Evolutionary conservation across 768 basidiomycete genomes (phyloP).

Genomic region (Gymnopilus dilepis): DNA sequence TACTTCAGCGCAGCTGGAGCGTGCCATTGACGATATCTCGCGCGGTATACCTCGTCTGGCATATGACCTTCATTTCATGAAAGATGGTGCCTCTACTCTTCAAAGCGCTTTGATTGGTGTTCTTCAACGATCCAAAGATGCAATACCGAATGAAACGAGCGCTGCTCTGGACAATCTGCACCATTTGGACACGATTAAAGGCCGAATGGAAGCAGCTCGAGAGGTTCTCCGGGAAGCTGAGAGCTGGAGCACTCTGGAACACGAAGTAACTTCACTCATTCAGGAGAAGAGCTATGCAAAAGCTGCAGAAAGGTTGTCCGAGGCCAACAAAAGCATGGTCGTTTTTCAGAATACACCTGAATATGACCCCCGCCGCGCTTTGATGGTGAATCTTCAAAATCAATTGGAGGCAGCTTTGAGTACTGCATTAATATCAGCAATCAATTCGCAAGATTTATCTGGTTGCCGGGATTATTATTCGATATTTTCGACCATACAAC

Average conservation of each 20-base stretch:
- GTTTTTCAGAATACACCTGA: slow-evolving; percentile 93
- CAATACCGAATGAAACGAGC: slow-evolving; percentile 62
- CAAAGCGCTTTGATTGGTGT: slow-evolving; percentile 69
- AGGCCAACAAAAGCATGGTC: slow-evolving; percentile 87
- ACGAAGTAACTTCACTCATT: slow-evolving; percentile 88
- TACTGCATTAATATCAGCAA: slow-evolving; percentile 87
- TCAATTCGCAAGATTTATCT: slow-evolving; percentile 76
- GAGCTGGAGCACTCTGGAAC: slow-evolving; percentile 94
- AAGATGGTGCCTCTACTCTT: slow-evolving; percentile 84
- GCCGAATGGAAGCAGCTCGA: slow-evolving; percentile 85
- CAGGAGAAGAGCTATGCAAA: slow-evolving; percentile 80
- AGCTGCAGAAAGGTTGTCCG: slow-evolving; percentile 90
- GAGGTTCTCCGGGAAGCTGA: slow-evolving; percentile 95
- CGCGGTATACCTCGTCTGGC: slow-evolving; percentile 88
- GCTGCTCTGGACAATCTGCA: slow-evolving; percentile 78
- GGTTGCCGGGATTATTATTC: slow-evolving; percentile 79
- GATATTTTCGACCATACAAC: slow-evolving; percentile 90
- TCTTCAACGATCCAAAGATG: slow-evolving; percentile 55
- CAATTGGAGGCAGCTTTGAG: slow-evolving; percentile 93
- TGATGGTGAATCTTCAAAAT: slow-evolving; percentile 94
- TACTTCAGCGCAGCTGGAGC: slow-evolving; percentile 85
- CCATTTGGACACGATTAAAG: slow-evolving; percentile 82
- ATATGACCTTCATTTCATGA: slow-evolving; percentile 97
- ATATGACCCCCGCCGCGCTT: slow-evolving; percentile 81
- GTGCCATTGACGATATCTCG: slow-evolving; percentile 91